A percentile compares a stretch with the other conserved stretches of the same genome.
Evolutionary conservation across 2,329 filamentous ascomycete genomes (phyloP).

Genomic region (Fusarium buxicola): DNA sequence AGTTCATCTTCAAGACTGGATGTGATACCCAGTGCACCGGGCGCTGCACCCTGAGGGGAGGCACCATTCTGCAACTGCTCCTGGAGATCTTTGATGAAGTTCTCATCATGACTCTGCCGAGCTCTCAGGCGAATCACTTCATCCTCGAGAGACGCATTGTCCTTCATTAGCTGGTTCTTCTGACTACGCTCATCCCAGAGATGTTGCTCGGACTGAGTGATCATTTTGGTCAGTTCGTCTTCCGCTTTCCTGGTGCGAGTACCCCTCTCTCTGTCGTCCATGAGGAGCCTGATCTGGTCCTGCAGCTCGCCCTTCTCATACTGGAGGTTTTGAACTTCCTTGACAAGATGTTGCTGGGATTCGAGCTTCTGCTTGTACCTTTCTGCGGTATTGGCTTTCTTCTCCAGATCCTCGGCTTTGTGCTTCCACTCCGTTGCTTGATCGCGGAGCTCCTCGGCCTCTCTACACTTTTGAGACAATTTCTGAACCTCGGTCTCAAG

Average conservation of each 20-base stretch:
- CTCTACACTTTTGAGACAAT: conserved; percentile 59
- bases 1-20: conserved; percentile 71
- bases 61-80: conserved; percentile 64
- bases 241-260: conserved; percentile 52
- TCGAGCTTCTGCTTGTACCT: conserved; percentile 73
- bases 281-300: conserved; percentile 57
- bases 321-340: conserved; percentile 66
- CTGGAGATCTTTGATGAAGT: conserved; percentile 68
- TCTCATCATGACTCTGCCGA: conserved; percentile 63
- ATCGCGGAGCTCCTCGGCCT: conserved; percentile 66
- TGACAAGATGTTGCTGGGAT: conserved; percentile 65
- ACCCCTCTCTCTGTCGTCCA: conserved; percentile 50
- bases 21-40: conserved; percentile 34
- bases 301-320: conserved; percentile 66
- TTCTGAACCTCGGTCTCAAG: conserved; percentile 66
- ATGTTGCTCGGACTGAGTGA: conserved; percentile 56
- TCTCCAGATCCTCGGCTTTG: conserved; percentile 68
- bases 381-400: conserved; percentile 72
- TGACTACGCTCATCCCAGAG: conserved; percentile 58
- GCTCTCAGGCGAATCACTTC: conserved; percentile 61
- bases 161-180: conserved; percentile 59
- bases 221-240: conserved; percentile 56
- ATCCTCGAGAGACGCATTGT: conserved; percentile 58
- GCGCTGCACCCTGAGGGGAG: conserved; percentile 32
- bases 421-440: conserved; percentile 70